Evolutionary conservation across 1,284 basidiomycete genomes (phyloP).

Genomic region (Ustilago curta): DNA sequence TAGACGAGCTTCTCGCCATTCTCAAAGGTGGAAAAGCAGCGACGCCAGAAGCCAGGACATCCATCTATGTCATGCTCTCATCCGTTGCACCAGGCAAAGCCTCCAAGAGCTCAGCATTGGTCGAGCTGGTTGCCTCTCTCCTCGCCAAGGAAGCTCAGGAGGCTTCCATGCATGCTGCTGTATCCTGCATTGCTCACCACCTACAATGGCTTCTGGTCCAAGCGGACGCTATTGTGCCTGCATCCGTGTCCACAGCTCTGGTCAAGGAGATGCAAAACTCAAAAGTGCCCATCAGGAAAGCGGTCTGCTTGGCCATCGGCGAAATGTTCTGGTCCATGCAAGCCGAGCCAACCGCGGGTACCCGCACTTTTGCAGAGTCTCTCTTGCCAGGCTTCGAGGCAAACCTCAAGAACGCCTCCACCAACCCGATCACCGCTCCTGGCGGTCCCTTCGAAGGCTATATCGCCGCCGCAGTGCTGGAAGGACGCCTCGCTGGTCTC

Average conservation of each 20-base stretch:
- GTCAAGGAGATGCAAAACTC: conserved; percentile 60
- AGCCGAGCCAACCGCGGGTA: conserved; percentile 17
- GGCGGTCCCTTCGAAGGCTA: conserved; percentile 64
- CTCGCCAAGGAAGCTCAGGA: conserved; percentile 63
- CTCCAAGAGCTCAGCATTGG: conserved; percentile 35
- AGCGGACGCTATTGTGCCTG: conserved; percentile 17
- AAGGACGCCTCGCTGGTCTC: conserved; percentile 39
- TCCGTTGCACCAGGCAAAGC: conserved; percentile 31
- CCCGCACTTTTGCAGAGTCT: conserved; percentile 52
- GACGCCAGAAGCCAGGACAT: conserved; percentile 55
- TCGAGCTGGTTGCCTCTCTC: conserved; percentile 43
- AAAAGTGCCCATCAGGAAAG: conserved; percentile 56
- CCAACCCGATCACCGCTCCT: conserved; percentile 58
- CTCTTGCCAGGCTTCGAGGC: conserved; percentile 59
- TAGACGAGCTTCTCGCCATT: conserved; percentile 53
- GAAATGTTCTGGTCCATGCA: conserved; percentile 48
- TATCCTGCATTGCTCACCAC: conserved; percentile 46
- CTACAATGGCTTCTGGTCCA: conserved; percentile 38
- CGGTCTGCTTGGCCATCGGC: conserved; percentile 52
- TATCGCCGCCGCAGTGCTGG: conserved; percentile 55
- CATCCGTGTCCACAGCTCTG: conserved; percentile 42
- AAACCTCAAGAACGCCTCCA: conserved; percentile 58
- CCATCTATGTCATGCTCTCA: conserved; percentile 56
- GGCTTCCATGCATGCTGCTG: conserved; percentile 51
- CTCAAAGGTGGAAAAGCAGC: conserved; percentile 56